Evolutionary conservation across 2,329 filamentous ascomycete species (phyloP).

Genomic region (Fusarium sp.): DNA sequence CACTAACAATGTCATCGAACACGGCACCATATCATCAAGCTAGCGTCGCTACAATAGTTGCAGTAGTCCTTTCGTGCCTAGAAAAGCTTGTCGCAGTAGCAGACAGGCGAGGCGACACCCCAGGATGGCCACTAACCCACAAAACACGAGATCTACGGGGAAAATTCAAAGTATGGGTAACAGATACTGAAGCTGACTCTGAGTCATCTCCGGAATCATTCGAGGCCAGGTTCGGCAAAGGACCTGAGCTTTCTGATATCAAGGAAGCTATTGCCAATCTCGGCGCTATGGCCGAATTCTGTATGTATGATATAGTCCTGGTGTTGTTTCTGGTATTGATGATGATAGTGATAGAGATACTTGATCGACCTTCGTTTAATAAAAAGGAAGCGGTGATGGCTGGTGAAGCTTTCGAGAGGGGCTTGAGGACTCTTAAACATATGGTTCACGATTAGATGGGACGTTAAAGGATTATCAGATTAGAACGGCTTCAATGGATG

Average conservation of each 20-base stretch:
- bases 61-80: neutral
- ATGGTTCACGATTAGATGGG: too few species aligned
- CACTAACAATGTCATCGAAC: neutral
- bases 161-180: neutral
- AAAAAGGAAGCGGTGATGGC: too few species aligned
- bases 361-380: too few species aligned
- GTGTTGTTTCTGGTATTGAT: neutral
- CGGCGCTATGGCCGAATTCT: too few species aligned
- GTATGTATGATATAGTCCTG: neutral
- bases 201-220: neutral
- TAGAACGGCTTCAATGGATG: neutral
- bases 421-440: too few species aligned
- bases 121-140: neutral
- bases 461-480: neutral
- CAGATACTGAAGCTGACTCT: neutral
- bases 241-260: neutral
- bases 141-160: neutral
- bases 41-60: neutral
- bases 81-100: neutral
- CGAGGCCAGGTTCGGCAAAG: neutral
- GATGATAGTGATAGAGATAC: too few species aligned
- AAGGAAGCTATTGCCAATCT: neutral
- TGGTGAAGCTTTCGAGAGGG: too few species aligned
- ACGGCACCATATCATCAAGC: neutral
- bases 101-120: neutral